Conservation (phyloP, 2,329 filamentous ascomycete species). For the Clonostachys solani region DNA sequence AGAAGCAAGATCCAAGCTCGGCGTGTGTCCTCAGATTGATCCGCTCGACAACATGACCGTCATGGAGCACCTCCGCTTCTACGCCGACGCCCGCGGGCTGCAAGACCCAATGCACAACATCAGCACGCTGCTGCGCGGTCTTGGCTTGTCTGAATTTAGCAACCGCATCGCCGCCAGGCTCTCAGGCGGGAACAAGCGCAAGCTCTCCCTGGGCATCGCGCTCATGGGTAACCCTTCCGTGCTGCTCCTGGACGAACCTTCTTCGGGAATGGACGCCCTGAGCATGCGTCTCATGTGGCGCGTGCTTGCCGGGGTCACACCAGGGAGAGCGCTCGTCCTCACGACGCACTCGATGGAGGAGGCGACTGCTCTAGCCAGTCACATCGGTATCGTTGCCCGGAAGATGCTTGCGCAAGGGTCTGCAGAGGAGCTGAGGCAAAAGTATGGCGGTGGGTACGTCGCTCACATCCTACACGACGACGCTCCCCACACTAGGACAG, state of each 20-base stretch:
- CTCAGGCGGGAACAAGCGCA: conserved; percentile 91
- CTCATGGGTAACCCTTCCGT: conserved; percentile 89
- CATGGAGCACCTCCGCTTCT: conserved; percentile 80
- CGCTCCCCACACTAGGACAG: conserved; percentile 67
- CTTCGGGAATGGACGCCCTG: conserved; percentile 83
- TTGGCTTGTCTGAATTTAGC: conserved; percentile 68
- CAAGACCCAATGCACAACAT: conserved; percentile 74
- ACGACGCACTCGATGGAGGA: conserved; percentile 97
- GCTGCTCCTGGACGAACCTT: conserved; percentile 84
- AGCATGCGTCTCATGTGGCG: conserved; percentile 92
- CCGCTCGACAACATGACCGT: conserved; percentile 92
- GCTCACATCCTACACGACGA: conserved; percentile 74
- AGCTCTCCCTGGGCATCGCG: conserved; percentile 85
- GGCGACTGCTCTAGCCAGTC: conserved; percentile 78
- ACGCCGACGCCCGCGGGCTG: conserved; percentile 79
- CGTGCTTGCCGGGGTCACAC: conserved; percentile 68
- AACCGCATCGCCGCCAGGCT: conserved; percentile 73
- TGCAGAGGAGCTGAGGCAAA: conserved; percentile 64
- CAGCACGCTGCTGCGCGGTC: conserved; percentile 67
- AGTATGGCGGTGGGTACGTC: conserved; percentile 74
- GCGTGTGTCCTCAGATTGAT: conserved; percentile 64
- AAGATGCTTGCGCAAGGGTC: conserved; percentile 83
- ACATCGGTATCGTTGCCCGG: conserved; percentile 80
- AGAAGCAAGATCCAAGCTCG: not conserved
- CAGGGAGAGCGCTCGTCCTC: conserved; percentile 76